Evolutionary conservation across 108 stramenopile species (phyloP).

Genomic region (Asterionellopsis glacialis): DNA sequence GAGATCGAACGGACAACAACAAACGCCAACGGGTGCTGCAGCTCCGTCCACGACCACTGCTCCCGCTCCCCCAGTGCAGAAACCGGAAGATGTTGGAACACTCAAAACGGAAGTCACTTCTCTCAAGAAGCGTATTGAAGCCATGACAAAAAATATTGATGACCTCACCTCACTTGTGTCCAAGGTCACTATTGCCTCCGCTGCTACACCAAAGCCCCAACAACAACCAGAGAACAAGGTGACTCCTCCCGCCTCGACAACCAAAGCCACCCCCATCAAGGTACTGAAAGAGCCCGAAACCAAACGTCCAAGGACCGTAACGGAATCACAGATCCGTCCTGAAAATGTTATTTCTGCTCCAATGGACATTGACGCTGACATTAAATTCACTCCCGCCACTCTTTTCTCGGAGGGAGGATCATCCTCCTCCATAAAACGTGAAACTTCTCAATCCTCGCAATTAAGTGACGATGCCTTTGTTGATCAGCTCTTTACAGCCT

Average conservation of each 20-base stretch:
- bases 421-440: slow-evolving; percentile 4
- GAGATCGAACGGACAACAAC: slow-evolving; percentile 32
- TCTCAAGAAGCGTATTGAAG: slow-evolving; percentile 65
- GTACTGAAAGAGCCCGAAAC: slow-evolving; percentile 10
- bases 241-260: neutral
- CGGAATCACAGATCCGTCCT: slow-evolving; percentile 18
- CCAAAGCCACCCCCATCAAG: slow-evolving; percentile 7
- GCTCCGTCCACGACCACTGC: neutral
- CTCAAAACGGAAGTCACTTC: slow-evolving; percentile 63
- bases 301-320: slow-evolving; percentile 14
- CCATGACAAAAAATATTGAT: slow-evolving; percentile 83
- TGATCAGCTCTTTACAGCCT: slow-evolving; percentile 52
- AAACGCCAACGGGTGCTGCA: neutral
- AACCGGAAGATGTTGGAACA: slow-evolving; percentile 19
- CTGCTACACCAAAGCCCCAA: too few species aligned
- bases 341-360: slow-evolving; percentile 22
- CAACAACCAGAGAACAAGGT: slow-evolving; percentile 26
- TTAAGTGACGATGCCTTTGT: slow-evolving; percentile 47
- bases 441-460: slow-evolving; percentile 20
- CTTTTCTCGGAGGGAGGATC: neutral
- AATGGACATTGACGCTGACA: slow-evolving; percentile 10
- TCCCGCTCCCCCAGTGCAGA: slow-evolving; percentile 1
- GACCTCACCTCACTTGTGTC: slow-evolving; percentile 63
- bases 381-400: neutral
- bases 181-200: slow-evolving; percentile 39